Conservation (phyloP, 2,329 filamentous ascomycete genomes). For the Neonectria neomacrospora region DNA sequence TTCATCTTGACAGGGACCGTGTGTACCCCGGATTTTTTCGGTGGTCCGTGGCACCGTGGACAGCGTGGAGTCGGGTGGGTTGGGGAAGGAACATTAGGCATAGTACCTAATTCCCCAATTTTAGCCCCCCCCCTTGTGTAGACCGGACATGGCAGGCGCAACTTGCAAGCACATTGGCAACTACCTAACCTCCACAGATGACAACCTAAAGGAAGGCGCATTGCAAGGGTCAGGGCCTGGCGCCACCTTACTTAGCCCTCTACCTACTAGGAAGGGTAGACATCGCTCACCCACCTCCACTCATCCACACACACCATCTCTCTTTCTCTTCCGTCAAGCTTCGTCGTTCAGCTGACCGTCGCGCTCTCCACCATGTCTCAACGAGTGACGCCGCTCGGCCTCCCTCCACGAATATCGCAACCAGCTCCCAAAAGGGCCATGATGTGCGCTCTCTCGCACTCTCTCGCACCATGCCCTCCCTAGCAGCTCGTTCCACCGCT, state of each 20-base stretch:
- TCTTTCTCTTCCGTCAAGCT: neutral
- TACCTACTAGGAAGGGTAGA: neutral
- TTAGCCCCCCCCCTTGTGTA: neutral
- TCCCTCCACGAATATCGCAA: slow-evolving; percentile 14
- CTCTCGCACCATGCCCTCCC: neutral
- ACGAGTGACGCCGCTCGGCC: slow-evolving; percentile 21
- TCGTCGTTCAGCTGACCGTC: slow-evolving; percentile 35
- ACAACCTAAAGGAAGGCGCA: neutral
- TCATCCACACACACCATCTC: neutral
- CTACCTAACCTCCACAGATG: neutral
- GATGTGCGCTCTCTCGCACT: slow-evolving; percentile 3
- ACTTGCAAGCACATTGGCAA: neutral
- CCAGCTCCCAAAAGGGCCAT: slow-evolving; percentile 16
- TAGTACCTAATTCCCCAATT: neutral
- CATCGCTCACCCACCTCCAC: slow-evolving; percentile 6
- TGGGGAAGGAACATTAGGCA: neutral
- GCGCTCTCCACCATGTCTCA: slow-evolving; percentile 18
- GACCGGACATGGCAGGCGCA: neutral
- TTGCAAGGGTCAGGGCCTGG: neutral
- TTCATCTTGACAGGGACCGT: neutral
- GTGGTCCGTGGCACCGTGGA: slow-evolving; percentile 2
- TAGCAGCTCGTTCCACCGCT: slow-evolving; percentile 3
- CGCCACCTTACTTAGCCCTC: neutral
- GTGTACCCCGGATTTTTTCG: slow-evolving; percentile 5
- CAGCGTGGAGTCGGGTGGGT: neutral